A percentile compares a stretch with the other conserved stretches of the same genome.
phyloP scores from a whole-genome alignment of 495 filamentous ascomycete genomes.

The Hapsidospora chrysogenum region DNA sequence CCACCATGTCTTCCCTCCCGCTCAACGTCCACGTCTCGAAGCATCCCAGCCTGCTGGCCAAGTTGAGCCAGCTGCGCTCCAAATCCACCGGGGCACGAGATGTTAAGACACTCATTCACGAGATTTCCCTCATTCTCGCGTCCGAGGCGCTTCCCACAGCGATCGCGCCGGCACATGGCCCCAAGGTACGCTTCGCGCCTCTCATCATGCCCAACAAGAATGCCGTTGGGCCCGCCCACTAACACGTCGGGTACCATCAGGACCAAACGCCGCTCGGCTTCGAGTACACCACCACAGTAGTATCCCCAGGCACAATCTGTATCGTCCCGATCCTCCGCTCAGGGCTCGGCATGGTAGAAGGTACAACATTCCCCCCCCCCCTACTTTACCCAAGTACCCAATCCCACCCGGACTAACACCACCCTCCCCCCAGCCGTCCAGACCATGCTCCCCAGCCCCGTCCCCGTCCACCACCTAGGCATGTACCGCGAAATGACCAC shows the following conservation, averaged over 20 bases:
- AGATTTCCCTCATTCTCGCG: conserved; percentile 68
- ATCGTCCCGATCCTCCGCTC: conserved; percentile 87
- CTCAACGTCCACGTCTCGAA: conserved; percentile 65
- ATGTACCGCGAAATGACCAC: conserved; percentile 78
- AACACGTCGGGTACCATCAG: conserved; percentile 17
- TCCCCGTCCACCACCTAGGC: conserved; percentile 83
- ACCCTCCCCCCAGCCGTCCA: conserved; percentile 42
- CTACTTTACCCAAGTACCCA: conserved; percentile 1
- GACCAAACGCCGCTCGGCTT: conserved; percentile 60
- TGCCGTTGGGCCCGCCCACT: background rate
- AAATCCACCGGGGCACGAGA: conserved; percentile 49
- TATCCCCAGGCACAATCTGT: conserved; percentile 47
- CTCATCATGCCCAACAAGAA: background rate
- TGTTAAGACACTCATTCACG: conserved; percentile 66
- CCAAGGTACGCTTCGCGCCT: conserved; percentile 19
- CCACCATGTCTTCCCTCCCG: conserved; percentile 26
- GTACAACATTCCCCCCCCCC: conserved; percentile 22
- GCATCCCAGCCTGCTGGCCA: conserved; percentile 75
- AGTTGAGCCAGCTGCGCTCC: conserved; percentile 79
- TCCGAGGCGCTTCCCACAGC: conserved; percentile 62
- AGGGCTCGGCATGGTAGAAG: conserved; percentile 77
- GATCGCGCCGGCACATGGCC: conserved; percentile 31
- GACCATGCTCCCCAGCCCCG: conserved; percentile 62
- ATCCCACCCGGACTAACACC: conserved; percentile 1
- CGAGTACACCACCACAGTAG: conserved; percentile 41